Evolutionary conservation across 2,329 filamentous ascomycete species (phyloP).

Genomic region (Bisporella sp.): DNA sequence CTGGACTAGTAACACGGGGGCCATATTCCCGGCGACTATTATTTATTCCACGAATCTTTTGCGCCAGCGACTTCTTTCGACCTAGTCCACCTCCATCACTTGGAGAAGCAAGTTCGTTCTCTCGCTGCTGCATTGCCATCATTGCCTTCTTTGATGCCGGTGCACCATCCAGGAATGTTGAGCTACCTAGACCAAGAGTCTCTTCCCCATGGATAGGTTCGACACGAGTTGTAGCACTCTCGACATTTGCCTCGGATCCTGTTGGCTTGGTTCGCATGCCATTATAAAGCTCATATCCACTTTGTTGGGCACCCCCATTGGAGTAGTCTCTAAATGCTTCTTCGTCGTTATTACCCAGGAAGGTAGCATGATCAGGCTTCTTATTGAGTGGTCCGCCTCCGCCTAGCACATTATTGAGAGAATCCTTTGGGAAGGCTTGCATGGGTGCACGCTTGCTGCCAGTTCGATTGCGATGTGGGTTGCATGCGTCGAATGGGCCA

Average conservation of each 20-base stretch:
- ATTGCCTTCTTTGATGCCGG: constrained; percentile 79
- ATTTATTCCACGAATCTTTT: constrained; percentile 81
- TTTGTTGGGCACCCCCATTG: constrained; percentile 29
- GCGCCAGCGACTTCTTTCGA: constrained; percentile 91
- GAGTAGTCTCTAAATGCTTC: constrained; percentile 83
- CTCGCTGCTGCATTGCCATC: constrained; percentile 67
- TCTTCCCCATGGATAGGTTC: constrained; percentile 79
- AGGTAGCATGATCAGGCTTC: constrained; percentile 76
- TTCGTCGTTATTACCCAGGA: constrained; percentile 72
- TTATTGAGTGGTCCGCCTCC: constrained; percentile 79
- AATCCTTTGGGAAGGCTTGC: constrained; percentile 91
- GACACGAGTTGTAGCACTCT: constrained; percentile 61
- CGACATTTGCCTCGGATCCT: constrained; percentile 35
- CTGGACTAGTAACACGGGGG: constrained; percentile 50
- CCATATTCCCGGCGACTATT: constrained; percentile 56
- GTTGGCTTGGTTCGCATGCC: constrained; percentile 31
- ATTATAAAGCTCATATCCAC: constrained; percentile 35
- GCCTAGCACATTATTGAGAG: constrained; percentile 84
- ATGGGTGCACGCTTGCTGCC: constrained; percentile 81
- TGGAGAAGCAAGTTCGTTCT: constrained; percentile 57
- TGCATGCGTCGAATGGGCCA: constrained; percentile 93
- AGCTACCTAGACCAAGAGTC: constrained; percentile 79
- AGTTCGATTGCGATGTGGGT: constrained; percentile 86
- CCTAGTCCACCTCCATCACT: constrained; percentile 57
- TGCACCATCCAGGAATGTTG: constrained; percentile 90